Conservation (phyloP, 2,329 filamentous ascomycete species). For the Pestalotiopsis sp. region DNA sequence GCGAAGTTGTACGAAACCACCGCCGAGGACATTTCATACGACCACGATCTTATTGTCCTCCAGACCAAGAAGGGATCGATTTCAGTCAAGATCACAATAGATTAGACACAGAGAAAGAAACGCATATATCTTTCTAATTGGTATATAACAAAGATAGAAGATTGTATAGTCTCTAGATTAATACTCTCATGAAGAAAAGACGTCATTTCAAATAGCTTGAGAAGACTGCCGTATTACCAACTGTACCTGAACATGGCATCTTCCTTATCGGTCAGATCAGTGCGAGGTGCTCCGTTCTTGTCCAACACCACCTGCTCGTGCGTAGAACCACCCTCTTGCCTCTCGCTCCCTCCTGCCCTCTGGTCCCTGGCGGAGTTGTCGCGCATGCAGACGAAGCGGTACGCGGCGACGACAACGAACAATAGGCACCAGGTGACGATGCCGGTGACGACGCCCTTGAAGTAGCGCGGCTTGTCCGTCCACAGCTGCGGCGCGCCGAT, state of each 20-base stretch:
- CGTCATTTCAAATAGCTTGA: neutral
- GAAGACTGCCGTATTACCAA: constrained; percentile 11
- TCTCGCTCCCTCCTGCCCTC: neutral
- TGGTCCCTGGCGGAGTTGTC: constrained; percentile 37
- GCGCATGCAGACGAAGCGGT: constrained; percentile 35
- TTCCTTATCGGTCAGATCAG: constrained; percentile 39
- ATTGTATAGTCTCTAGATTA: neutral
- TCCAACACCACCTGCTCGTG: constrained; percentile 24
- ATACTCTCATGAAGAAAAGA: neutral
- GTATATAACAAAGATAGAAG: neutral
- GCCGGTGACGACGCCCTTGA: constrained; percentile 47
- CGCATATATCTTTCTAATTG: neutral
- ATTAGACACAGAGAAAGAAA: neutral
- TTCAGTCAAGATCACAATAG: neutral
- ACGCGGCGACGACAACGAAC: constrained; percentile 33
- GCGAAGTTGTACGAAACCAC: constrained; percentile 25
- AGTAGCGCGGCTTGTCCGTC: constrained; percentile 46
- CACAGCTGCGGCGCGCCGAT: constrained; percentile 52
- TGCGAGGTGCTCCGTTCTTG: constrained; percentile 25
- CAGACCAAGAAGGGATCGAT: constrained; percentile 13
- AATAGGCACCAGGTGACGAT: constrained; percentile 46
- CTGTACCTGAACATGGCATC: constrained; percentile 37
- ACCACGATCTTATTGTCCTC: constrained; percentile 28
- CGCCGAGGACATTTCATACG: constrained; percentile 29
- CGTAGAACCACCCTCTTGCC: constrained; percentile 3